Conservation (phyloP, 2,329 filamentous ascomycete genomes). For the Epichloe baconii region DNA sequence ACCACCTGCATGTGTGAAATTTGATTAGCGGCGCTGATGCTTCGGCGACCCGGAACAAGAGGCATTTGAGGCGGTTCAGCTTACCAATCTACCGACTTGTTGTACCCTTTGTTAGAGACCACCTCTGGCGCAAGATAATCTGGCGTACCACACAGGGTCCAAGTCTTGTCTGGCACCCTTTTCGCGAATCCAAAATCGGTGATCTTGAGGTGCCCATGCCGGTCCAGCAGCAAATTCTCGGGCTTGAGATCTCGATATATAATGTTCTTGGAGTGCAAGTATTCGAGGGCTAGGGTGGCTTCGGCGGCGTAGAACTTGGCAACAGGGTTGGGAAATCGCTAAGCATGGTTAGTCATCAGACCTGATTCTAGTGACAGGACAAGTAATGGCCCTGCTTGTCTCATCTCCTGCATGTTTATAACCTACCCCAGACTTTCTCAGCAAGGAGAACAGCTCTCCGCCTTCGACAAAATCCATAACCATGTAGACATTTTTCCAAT, state of each 20-base stretch:
- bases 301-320: conserved; percentile 99
- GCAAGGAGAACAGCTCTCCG: conserved; percentile 87
- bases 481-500: conserved; percentile 94
- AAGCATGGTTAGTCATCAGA: background rate
- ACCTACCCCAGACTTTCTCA: conserved; percentile 81
- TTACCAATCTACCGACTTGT: conserved; percentile 98
- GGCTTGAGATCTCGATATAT: conserved; percentile 97
- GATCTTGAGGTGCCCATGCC: conserved; percentile 90
- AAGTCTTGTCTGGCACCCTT: conserved; percentile 95
- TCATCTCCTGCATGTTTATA: conserved; percentile 5
- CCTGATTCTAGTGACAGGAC: background rate
- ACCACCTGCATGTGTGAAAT: conserved; percentile 57
- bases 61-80: conserved; percentile 19
- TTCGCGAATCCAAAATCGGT: conserved; percentile 99
- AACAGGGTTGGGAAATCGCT: conserved; percentile 97
- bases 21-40: background rate
- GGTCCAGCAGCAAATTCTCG: conserved; percentile 81
- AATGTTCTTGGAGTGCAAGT: conserved; percentile 86
- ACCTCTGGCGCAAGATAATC: conserved; percentile 97
- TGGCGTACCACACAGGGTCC: conserved; percentile 94
- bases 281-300: conserved; percentile 89
- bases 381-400: background rate
- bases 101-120: conserved; percentile 98
- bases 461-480: conserved; percentile 99
- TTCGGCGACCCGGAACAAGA: background rate